These are phyloP conservation scores for Astragalus membranaceus DNA, from an alignment of 306 rosid species.

Conservation along the genomic window DNA sequence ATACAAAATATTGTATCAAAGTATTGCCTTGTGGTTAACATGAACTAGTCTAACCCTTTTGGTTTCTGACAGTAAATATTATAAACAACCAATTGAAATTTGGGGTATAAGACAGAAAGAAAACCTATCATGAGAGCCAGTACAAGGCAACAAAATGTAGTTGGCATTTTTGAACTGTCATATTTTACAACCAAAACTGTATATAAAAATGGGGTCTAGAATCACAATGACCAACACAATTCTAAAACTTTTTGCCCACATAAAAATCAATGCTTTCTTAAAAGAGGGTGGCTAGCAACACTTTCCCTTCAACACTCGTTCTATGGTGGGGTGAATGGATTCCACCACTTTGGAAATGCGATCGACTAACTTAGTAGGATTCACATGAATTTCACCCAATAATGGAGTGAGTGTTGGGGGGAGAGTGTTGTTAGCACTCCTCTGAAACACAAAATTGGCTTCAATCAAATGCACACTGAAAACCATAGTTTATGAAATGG, in stretches of 20 bases:
- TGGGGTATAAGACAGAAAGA: background rate
- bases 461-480: constrained; percentile 10
- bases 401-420: too few species aligned
- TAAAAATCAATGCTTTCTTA: background rate
- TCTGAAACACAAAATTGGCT: background rate
- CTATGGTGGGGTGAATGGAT: too few species aligned
- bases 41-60: constrained; percentile 1
- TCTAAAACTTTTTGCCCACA: background rate
- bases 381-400: too few species aligned
- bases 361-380: too few species aligned
- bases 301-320: too few species aligned
- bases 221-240: background rate
- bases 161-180: background rate
- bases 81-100: constrained; percentile 11
- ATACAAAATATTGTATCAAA: background rate
- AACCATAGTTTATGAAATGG: background rate
- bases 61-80: background rate
- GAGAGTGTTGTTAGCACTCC: too few species aligned
- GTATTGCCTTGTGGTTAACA: background rate
- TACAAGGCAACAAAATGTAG: background rate
- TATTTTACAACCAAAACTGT: constrained; percentile 7
- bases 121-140: background rate
- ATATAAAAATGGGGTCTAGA: background rate
- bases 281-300: background rate
- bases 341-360: too few species aligned